Evolutionary conservation across 306 rosid species (phyloP), one percentile per base, ranked within the genome.

Genomic region (Cicer arietinum): DNA sequence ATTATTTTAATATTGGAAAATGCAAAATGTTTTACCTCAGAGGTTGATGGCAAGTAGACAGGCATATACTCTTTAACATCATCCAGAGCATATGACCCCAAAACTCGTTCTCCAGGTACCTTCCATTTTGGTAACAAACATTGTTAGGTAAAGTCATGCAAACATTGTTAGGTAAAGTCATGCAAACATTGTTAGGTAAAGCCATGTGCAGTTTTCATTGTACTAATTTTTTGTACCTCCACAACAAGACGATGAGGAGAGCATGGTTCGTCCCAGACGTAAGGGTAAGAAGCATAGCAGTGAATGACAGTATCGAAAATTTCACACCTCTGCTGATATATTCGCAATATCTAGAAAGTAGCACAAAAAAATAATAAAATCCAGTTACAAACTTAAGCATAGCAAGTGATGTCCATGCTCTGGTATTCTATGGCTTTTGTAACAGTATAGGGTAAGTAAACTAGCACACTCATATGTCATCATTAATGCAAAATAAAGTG

Each of bases 191-290:
- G 20, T 76, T 25, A 69, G 14, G 79, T 67, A 42, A 75, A 69
- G 61, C 81, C 48, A 62, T 81, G 39, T 57, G 48, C 58, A 41
- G 45, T 63, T 68, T 53, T n/a, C 44, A 84, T 43, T 8, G 41
- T 7, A 56, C 20, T 54, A 52, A 50, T 65, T 10, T 9, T 17
- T 13, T 61, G 48, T 86, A 94, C 98, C 98, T 91, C 98, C 59
- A 94, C 85, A 65, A 80, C 80, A 54, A 94, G 92, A 71, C 98
- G 97, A 80, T 82, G 98, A 56, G 98, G 94, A 79, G 84, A 89
- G 85, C 89, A 90, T 60, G 97, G 98, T 80, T 94, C 98, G 73
- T 94, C 98, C 98, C 98, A 94, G 53, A 97, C 87, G 86, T 94
- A 94, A 67, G 83, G 85, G 79, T 84, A 82, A 76, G 97, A 94